These are phyloP conservation scores for Dictyostelium purpureum DNA, from an alignment of 78 protist species.

Conservation along the genomic window DNA sequence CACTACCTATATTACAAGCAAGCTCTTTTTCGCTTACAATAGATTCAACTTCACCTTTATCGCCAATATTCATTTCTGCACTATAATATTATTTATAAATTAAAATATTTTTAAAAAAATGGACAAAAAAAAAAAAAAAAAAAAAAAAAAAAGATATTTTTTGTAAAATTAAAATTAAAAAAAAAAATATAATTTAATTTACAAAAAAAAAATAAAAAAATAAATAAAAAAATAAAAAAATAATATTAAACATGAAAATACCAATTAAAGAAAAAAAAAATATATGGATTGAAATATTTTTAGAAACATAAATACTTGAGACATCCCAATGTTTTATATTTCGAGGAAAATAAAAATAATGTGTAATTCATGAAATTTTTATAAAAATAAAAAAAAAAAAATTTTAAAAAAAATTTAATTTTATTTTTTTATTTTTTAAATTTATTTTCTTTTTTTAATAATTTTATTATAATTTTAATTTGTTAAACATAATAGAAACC, in stretches of 20 bases:
- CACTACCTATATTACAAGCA: constrained; percentile 43
- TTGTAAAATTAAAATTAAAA: too few relatives aligned
- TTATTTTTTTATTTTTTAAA: neutral
- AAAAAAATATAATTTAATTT: too few relatives aligned
- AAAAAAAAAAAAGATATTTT: too few relatives aligned
- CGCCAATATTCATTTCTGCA: constrained; percentile 9
- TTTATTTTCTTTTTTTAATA: neutral
- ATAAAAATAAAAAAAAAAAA: neutral
- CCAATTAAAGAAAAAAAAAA: neutral
- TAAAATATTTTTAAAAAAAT: too few relatives aligned
- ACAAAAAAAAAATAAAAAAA: neutral
- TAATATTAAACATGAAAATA: neutral
- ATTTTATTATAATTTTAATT: too few relatives aligned
- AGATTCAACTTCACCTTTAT: neutral
- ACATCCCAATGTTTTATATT: neutral
- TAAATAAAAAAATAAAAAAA: neutral
- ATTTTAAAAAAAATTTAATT: neutral
- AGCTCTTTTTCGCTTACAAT: constrained; percentile 1
- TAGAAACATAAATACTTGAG: neutral
- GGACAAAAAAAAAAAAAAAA: too few relatives aligned
- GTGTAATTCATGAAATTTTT: too few relatives aligned
- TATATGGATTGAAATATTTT: neutral
- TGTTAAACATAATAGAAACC: too few relatives aligned
- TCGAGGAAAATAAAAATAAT: neutral
- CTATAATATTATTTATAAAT: neutral